Base-by-base conservation (phyloP, 139 green algal genomes). In the Chlamydomonas sphaeroides region DNA sequence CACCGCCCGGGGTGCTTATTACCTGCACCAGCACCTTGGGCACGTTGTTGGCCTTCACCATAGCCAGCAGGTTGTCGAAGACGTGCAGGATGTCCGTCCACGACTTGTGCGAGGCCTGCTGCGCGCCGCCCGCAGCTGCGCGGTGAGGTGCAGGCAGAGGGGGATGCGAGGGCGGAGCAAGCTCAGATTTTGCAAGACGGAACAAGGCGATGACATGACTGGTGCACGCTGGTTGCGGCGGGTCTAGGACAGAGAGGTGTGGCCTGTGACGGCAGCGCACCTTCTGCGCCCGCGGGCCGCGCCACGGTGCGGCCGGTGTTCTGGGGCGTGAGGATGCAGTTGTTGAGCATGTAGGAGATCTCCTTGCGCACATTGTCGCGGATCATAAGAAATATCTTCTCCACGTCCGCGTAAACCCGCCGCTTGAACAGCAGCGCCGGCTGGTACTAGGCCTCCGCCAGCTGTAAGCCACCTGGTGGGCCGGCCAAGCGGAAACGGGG, bases 381-480 rank as follows among this genome's bases (percentile, higher is more conserved):
- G 81, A 99, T 92, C 92, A 98, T 96, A 68, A 95, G 94, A 90
- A 98, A 99, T 82, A 99, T 98, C 86, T 98, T 98, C 88, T 99
- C 94, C 84, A 99, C 95, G 88, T 98, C 97, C 23, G 95, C 95
- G 74, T 98, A 94, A 68, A 99, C 93, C 93, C 98, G 95, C 94
- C 99, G 96, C 94, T 99, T 99, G 92, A 99, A 99, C 74, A 99
- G 91, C 89, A 99, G 93, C 14, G 97, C 97, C 3, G 97, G 96
- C n/a, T n/a, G n/a, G 92, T 98, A 99, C 90, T 99, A 98, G 84
- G 97, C 96, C 88, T 98, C 96, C 67, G 98, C 95, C 87, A 96
- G 92, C 63, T 88, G 75, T 86, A 90, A 91, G 42, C 84, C 84
- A 68, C 79, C 83, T 91, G 87, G 8, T 6, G 35, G n/a, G n/a